Base-by-base conservation (phyloP, 352 stramenopile genomes). In the Phytophthora pinifolia region DNA sequence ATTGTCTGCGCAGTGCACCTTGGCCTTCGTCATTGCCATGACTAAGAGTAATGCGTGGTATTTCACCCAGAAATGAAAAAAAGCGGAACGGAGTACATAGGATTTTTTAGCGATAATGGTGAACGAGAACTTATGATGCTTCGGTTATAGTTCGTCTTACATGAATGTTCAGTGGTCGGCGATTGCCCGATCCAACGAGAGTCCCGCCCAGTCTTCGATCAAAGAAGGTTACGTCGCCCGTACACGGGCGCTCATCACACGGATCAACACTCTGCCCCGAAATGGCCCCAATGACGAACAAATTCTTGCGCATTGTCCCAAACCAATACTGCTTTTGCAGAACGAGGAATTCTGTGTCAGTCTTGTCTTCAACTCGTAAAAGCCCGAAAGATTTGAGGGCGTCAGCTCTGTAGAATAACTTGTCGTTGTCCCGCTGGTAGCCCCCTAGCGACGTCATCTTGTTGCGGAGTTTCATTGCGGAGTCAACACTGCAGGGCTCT, bases 261-360 rank as follows among this genome's bases (percentile, higher is more conserved):
- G 20, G 27, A 25, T 72, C 58, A 0, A 66, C 58, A 22, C 34
- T 34, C 15, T 54, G 56, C 0, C 48, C 52, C 6, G 43, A 58
- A 0, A 72, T 36, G 7, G 39, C 37, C 7, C 58, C 63, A 41
- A 72, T 59, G 13, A 65, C 35, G 38, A 65, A 49, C 25, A 72
- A 49, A 35, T 68, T 62, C 13, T 58, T 41, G 6, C 20, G 38
- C 1, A 12, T 44, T 5, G 41, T 55, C 1, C 22, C 35, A 10
- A 65, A 10, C 58, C 63, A 72, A 54, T 62, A 45, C 12, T 62
- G 43, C 13, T 66, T 66, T 17, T 46, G 50, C 3, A 62, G 41
- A 6, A 62, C 44, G 4, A 71, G 58, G 34, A 54, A 67, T 18
- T 67, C 62, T 0, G 31, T 49, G 14, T 45, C 52, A 12, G 54